Base-by-base conservation (phyloP, 352 stramenopile species). In the Phytophthora sojae region DNA sequence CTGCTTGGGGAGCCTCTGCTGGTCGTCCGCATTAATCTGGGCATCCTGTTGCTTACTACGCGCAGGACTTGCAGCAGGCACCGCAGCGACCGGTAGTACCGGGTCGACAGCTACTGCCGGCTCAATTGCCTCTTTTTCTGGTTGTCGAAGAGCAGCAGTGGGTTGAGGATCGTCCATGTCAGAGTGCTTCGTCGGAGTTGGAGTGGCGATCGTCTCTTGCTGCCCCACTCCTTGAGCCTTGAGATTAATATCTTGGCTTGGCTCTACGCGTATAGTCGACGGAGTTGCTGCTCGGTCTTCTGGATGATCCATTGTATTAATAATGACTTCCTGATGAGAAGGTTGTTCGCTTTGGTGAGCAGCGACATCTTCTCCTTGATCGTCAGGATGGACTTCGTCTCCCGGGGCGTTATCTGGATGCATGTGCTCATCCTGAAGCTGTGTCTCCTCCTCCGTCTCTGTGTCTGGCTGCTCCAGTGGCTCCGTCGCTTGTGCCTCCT, bases 341-440 rank as follows among this genome's bases (percentile, higher is more conserved):
- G 14, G 30, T 9, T 59, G 26, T 9, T 25, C 32, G 29, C 52
- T n/a, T 45, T 52, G 35, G 11, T 21, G 25, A 57, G 19, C 17
- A 29, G 39, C 21, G 59, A 52, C 32, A 19, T 29, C n/a, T 57
- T 65, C 61, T 29, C 39, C 51, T 29, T 68, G 65, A 29, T 63
- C 59, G 17, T 68, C 65, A 3, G 70, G 49, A 44, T 74, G 39
- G 6, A 67, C 45, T n/a, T 29, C 56, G 49, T 71, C 62, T 47
- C 26, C 61, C 45, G 21, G 26, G 17, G 0, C 32, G 8, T 61
- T 32, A 39, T 71, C 56, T 26, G 56, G 14, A 14, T 14, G 21
- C 5, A 52, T 42, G 19, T 54, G 39, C 7, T 17, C 19, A 57
- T 51, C 26, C 37, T 60, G 47, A 21, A 32, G 59, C 15, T 37